phyloP scores from a whole-genome alignment of 164 flowering plant species.

The Piper longum region DNA sequence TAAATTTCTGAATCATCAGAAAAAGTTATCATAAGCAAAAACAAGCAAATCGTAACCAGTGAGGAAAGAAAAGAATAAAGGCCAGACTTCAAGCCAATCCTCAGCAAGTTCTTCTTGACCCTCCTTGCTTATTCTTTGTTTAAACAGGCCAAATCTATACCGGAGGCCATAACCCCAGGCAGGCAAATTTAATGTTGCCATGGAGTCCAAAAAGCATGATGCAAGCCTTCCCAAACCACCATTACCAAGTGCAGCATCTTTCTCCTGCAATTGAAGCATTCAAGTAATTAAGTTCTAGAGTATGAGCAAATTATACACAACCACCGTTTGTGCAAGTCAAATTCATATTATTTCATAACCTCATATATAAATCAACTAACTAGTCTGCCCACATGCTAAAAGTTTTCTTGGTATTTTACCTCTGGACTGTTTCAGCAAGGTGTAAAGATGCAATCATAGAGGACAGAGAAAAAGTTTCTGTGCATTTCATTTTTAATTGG shows the following conservation, averaged over 20 bases:
- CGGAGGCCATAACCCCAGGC: conserved; percentile 99
- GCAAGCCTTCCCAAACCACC: conserved; percentile 99
- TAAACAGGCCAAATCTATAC: conserved; percentile 83
- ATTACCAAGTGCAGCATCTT: conserved; percentile 98
- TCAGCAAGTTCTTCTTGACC: conserved; percentile 93
- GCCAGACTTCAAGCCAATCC: conserved; percentile 92
- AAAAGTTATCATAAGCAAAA: neutral
- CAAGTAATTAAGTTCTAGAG: neutral
- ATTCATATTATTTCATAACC: too few species aligned
- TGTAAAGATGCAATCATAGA: too few species aligned
- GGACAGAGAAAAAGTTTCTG: too few species aligned
- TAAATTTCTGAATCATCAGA: conserved; percentile 60
- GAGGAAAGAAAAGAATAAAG: conserved; percentile 3
- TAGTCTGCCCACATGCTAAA: too few species aligned
- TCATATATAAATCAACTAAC: too few species aligned
- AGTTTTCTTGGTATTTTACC: too few species aligned
- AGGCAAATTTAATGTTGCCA: conserved; percentile 92
- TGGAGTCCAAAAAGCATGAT: conserved; percentile 90
- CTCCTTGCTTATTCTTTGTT: conserved; percentile 61
- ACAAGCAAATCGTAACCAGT: neutral
- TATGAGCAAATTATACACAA: neutral
- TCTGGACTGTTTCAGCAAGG: too few species aligned
- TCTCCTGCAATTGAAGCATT: conserved; percentile 39
- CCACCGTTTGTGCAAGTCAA: too few species aligned
- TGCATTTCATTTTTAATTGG: too few species aligned